Conservation (phyloP, 73 alveolate species). For the Paramecium octaurelia region DNA sequence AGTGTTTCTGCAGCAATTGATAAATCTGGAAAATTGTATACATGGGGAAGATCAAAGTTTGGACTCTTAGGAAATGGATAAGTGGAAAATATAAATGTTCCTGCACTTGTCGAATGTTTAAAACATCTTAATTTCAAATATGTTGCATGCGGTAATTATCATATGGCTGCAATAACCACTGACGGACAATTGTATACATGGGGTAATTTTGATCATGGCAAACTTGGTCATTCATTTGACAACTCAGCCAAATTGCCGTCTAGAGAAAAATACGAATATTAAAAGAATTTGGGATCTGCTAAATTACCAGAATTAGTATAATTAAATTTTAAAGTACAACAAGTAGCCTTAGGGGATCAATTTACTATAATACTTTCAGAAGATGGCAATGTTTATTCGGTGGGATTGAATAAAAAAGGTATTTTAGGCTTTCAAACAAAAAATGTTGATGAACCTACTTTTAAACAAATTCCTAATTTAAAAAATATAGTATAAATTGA, state of each 20-base stretch:
- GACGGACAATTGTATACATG: conserved; percentile 60
- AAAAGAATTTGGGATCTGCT: conserved; percentile 37
- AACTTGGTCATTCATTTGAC: conserved; percentile 53
- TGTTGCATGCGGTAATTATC: conserved; percentile 59
- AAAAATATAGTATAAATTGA: conserved; percentile 31
- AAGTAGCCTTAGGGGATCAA: conserved; percentile 54
- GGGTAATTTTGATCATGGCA: conserved; percentile 61
- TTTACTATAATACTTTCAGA: conserved; percentile 47
- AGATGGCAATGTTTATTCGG: conserved; percentile 56
- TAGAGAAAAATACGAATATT: conserved; percentile 29
- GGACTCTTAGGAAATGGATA: conserved; percentile 44
- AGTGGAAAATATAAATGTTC: neutral
- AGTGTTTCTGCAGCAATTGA: conserved; percentile 48
- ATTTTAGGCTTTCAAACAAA: conserved; percentile 48
- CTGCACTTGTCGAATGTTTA: conserved; percentile 25
- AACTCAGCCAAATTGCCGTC: neutral
- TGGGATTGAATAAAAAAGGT: conserved; percentile 54
- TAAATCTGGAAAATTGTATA: conserved; percentile 24
- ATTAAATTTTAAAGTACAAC: neutral
- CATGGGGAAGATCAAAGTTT: conserved; percentile 53
- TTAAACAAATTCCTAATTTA: neutral
- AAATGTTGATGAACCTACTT: neutral
- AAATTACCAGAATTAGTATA: conserved; percentile 54
- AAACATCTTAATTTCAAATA: conserved; percentile 15
- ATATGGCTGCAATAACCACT: conserved; percentile 61